Conservation (phyloP, 345 rosid genomes). For the Acer yangbiense region DNA sequence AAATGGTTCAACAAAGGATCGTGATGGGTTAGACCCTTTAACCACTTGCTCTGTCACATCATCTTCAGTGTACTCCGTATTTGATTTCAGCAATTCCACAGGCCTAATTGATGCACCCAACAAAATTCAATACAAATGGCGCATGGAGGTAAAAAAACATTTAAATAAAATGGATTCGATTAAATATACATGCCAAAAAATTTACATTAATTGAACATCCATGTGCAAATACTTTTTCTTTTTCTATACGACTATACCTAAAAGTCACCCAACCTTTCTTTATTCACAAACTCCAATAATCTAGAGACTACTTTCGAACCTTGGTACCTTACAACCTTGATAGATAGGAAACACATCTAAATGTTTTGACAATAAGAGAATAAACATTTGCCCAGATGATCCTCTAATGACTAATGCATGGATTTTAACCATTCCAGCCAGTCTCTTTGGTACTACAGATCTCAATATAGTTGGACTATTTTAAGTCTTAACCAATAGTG, state of each 20-base stretch:
- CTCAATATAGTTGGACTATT: not conserved
- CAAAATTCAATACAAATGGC: not conserved
- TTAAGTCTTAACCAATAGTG: not conserved
- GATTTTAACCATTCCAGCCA: not conserved
- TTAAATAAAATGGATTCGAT: not conserved
- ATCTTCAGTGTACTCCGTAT: conserved; percentile 87
- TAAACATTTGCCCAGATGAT: not conserved
- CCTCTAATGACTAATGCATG: not conserved
- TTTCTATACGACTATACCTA: not conserved
- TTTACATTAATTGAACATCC: no score
- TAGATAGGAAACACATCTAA: not conserved
- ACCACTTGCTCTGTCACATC: conserved; percentile 69
- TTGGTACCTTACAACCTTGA: not conserved
- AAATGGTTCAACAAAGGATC: conserved; percentile 45
- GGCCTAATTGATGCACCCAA: conserved; percentile 49
- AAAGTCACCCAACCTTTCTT: not conserved
- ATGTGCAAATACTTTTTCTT: not conserved
- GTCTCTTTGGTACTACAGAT: not conserved
- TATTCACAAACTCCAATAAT: not conserved
- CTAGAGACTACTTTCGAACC: not conserved
- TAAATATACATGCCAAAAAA: not conserved
- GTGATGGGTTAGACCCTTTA: conserved; percentile 32
- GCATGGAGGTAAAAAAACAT: not conserved
- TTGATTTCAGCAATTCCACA: conserved; percentile 63
- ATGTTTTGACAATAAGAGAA: not conserved